Evolutionary conservation across 305 asterid species (phyloP).

Genomic region (Plantago rigida): DNA sequence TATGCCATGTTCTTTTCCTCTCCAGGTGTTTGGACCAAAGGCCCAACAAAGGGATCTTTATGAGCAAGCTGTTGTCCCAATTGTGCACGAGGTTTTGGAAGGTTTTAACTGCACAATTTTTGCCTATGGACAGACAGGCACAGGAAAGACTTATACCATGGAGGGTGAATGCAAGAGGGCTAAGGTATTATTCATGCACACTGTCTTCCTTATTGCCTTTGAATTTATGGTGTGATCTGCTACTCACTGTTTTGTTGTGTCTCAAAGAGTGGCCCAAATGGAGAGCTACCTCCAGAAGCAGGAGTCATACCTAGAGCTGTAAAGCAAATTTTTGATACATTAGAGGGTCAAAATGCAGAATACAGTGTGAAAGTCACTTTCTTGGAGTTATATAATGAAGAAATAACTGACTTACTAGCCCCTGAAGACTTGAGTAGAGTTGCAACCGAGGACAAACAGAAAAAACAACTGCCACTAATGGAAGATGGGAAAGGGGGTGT

Average conservation of each 20-base stretch:
- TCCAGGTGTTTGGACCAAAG: constrained; percentile 84
- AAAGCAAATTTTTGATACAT: constrained; percentile 77
- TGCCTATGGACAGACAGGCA: constrained; percentile 95
- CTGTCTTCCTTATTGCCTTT: constrained; percentile 4
- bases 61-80: constrained; percentile 81
- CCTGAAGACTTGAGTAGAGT: constrained; percentile 74
- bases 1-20: neutral
- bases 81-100: constrained; percentile 77
- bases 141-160: constrained; percentile 83
- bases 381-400: constrained; percentile 89
- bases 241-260: constrained; percentile 16
- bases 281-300: constrained; percentile 77
- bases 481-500: constrained; percentile 98
- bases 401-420: constrained; percentile 77
- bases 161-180: constrained; percentile 87
- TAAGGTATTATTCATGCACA: constrained; percentile 42
- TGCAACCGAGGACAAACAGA: constrained; percentile 71
- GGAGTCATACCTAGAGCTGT: constrained; percentile 92
- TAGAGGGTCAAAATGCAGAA: constrained; percentile 86
- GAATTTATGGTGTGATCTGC: constrained; percentile 3
- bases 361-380: constrained; percentile 92
- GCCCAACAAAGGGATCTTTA: constrained; percentile 80
- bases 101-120: constrained; percentile 92
- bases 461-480: constrained; percentile 79
- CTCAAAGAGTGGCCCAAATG: constrained; percentile 60